Evolutionary conservation across 78 protist genomes (phyloP).

Genomic region (Planoprotostelium fungivorum): DNA sequence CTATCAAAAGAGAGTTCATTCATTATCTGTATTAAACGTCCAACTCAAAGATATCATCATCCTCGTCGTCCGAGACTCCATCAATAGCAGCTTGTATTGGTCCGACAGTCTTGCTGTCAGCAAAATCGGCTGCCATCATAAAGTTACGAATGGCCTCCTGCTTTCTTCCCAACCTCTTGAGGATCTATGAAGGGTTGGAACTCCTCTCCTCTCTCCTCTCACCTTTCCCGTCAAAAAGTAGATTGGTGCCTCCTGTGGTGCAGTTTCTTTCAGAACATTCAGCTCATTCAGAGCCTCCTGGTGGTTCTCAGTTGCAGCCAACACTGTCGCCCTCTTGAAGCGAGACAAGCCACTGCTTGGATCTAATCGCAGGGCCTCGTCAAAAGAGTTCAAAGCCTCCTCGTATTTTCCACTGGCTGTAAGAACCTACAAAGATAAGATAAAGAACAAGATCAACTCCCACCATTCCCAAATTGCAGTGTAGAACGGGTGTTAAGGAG

Average conservation of each 20-base stretch:
- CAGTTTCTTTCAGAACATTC: slow-evolving; percentile 49
- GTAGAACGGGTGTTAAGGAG: slow-evolving; percentile 66
- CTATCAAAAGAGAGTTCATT: too few relatives aligned
- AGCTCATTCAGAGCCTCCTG: slow-evolving; percentile 37
- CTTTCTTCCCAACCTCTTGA: slow-evolving; percentile 4
- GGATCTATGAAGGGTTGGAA: neutral
- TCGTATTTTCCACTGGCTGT: slow-evolving; percentile 12
- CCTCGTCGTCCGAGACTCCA: neutral
- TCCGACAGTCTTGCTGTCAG: neutral
- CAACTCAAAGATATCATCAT: too few relatives aligned
- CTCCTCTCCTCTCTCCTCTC: slow-evolving; percentile 23
- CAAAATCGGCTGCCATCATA: neutral
- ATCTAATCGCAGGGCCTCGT: slow-evolving; percentile 49
- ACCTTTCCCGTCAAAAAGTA: slow-evolving; percentile 71
- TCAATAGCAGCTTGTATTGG: neutral
- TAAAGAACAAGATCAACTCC: neutral
- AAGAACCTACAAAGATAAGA: slow-evolving; percentile 6
- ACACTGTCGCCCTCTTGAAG: slow-evolving; percentile 50
- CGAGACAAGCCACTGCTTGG: slow-evolving; percentile 71
- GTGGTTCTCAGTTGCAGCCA: slow-evolving; percentile 21
- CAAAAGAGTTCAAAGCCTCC: slow-evolving; percentile 45
- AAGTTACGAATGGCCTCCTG: neutral
- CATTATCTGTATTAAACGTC: too few relatives aligned
- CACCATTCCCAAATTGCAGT: slow-evolving; percentile 81
- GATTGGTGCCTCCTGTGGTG: slow-evolving; percentile 72